Evolutionary conservation across 345 rosid genomes (phyloP), one percentile per base, ranked within the genome.

Genomic region (Turnera subulata): DNA sequence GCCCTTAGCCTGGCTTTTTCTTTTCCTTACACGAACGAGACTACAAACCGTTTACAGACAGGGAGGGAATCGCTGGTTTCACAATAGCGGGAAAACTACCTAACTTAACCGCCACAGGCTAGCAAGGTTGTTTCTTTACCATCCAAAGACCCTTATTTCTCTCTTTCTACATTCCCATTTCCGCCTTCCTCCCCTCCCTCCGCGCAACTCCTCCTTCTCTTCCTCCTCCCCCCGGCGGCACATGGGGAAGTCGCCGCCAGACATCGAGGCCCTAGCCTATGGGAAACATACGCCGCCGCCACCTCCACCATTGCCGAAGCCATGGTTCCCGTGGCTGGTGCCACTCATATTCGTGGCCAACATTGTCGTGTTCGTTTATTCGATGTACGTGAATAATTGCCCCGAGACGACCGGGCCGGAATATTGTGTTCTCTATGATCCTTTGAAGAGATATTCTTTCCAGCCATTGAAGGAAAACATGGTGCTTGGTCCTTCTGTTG

Each of bases 341-440:
- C 91, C 94, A 4, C 60, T 82, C 52, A 80, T 83, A 38, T 77
- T 82, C 21, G 35, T 72, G 21, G 82, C 66, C 38, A 68, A 88
- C 39, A 24, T 73, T 22, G 64, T 64, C 19, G 38, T 76, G 50
- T 87, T 91, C 64, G 62, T 65, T 11, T 61, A 58, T 68, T 67
- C 81, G n/a, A 83, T 91, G 97, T 75, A 85, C 49, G 49, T 75
- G 25, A 84, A 91, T 26, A 63, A 91, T 59, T 91, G 96, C 47
- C 96, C 97, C 2, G 63, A 51, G 3, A 64, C 56, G 39, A 63
- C 46, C 15, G 64, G 57, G 0, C 23, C 84, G 11, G 66, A 76
- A 10, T 63, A 68, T 1, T 86, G 94, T 50, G 1, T 86, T 29
- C 49, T 74, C 1, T 75, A 58, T 59, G 68, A 71, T 46, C 21